Percentiles rank a stretch among this genome's conserved stretches.
Evolutionary conservation across 2,329 filamentous ascomycete species (phyloP).

Genomic region (Reticulascus tulasneorum): DNA sequence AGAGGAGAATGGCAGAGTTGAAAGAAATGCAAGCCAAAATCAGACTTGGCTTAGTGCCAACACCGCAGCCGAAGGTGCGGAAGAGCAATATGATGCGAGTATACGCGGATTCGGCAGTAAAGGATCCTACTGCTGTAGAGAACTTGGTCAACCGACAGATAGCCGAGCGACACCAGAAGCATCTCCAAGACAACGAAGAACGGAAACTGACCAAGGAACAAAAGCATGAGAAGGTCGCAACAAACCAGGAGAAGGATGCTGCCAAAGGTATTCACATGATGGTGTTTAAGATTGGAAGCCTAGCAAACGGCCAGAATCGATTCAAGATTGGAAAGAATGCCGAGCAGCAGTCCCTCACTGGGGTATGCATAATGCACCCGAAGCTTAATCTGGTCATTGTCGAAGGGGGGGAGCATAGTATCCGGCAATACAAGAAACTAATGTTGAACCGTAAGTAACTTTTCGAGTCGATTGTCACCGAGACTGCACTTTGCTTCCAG

Average conservation of each 20-base stretch:
- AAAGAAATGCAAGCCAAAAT: slow-evolving; percentile 98
- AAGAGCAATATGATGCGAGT: slow-evolving; percentile 98
- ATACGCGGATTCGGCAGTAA: slow-evolving; percentile 56
- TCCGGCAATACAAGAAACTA: slow-evolving; percentile 83
- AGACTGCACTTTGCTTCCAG: no score
- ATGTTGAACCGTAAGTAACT: slow-evolving; percentile 94
- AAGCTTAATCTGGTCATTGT: slow-evolving; percentile 86
- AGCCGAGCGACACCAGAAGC: slow-evolving; percentile 74
- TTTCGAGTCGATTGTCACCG: no score
- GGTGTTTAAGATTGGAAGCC: slow-evolving; percentile 83
- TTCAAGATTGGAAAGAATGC: slow-evolving; percentile 93
- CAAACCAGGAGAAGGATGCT: slow-evolving; percentile 84
- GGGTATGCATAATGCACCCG: slow-evolving; percentile 88
- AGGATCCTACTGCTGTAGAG: slow-evolving; percentile 96
- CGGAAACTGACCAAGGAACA: slow-evolving; percentile 87
- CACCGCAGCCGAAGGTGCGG: slow-evolving; percentile 93
- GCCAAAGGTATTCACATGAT: slow-evolving; percentile 79
- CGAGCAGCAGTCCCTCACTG: slow-evolving; percentile 81
- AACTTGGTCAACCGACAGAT: slow-evolving; percentile 92
- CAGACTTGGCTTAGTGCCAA: slow-evolving; percentile 80
- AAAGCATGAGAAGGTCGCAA: slow-evolving; percentile 73
- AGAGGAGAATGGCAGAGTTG: slow-evolving; percentile 81
- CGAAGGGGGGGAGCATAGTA: slow-evolving; percentile 81
- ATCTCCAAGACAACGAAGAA: slow-evolving; percentile 75
- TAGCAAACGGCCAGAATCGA: slow-evolving; percentile 89